Evolutionary conservation across 352 stramenopile species (phyloP).

Genomic region (Pythium aphanidermatum): DNA sequence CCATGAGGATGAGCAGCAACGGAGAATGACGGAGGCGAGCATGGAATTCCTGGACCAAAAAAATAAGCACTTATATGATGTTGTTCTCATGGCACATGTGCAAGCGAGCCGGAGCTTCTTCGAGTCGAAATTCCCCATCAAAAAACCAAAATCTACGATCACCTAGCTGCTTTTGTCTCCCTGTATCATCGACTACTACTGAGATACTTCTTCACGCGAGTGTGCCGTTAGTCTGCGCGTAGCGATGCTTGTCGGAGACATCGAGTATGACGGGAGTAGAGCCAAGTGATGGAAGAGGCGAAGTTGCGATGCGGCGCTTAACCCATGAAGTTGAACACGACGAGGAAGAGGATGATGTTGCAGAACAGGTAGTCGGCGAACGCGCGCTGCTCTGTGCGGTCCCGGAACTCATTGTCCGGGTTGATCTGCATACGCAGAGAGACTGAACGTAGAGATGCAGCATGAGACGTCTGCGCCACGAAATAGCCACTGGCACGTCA

Average conservation of each 20-base stretch:
- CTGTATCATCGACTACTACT: too few relatives aligned
- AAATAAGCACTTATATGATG: too few relatives aligned
- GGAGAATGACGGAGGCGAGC: background rate
- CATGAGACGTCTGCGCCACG: too few relatives aligned
- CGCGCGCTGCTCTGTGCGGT: constrained; percentile 79
- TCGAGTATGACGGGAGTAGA: background rate
- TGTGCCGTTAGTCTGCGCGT: too few relatives aligned
- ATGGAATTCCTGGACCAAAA: background rate
- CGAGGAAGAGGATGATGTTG: constrained; percentile 91
- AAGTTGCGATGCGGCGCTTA: constrained; percentile 22
- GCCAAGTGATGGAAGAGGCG: background rate
- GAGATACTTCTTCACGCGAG: too few relatives aligned
- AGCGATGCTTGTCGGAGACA: too few relatives aligned
- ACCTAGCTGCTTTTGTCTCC: too few relatives aligned
- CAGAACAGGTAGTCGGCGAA: constrained; percentile 91
- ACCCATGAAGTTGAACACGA: constrained; percentile 93
- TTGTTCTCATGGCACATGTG: too few relatives aligned
- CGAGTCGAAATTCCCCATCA: too few relatives aligned
- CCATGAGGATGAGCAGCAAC: background rate
- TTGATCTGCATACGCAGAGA: constrained; percentile 90
- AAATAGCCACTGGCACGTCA: background rate
- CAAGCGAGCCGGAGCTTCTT: too few relatives aligned
- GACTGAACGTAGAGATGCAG: too few relatives aligned
- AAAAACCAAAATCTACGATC: too few relatives aligned
- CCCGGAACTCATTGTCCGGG: constrained; percentile 75